Conservation (phyloP, 2,329 filamentous ascomycete genomes). For the Fusarium mangiferae region DNA sequence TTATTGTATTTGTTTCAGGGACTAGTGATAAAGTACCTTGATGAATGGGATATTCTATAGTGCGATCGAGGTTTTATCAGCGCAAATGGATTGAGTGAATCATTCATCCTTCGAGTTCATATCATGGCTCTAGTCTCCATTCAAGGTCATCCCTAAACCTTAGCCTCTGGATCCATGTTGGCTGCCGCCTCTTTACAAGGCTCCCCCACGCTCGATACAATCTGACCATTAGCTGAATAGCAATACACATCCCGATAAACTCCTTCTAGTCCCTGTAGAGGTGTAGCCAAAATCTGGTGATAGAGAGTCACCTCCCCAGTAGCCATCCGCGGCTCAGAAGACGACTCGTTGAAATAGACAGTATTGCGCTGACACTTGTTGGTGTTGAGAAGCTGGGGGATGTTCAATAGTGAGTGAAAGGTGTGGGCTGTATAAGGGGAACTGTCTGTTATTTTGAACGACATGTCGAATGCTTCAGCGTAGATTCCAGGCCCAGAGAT, state of each 20-base stretch:
- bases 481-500: constrained; percentile 17
- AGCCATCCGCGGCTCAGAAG: constrained; percentile 5
- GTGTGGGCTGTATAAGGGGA: constrained; percentile 12
- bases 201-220: constrained; percentile 4
- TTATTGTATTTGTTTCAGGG: constrained; percentile 1
- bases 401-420: constrained; percentile 13
- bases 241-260: constrained; percentile 13
- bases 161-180: constrained; percentile 10
- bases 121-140: not conserved
- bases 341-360: constrained; percentile 11
- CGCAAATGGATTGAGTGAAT: not conserved
- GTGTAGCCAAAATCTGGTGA: constrained; percentile 6
- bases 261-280: not conserved
- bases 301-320: constrained; percentile 9
- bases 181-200: constrained; percentile 2
- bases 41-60: not conserved
- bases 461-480: constrained; percentile 11
- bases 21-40: not conserved
- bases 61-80: not conserved
- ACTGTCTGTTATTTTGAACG: not conserved
- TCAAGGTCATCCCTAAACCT: not conserved
- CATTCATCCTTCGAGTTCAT: no score
- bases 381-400: constrained; percentile 8
- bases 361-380: constrained; percentile 18
- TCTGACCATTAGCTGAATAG: constrained; percentile 5